Evolutionary conservation across 306 rosid species (phyloP), one percentile per base, ranked within the genome.

Genomic region (Castanea mollissima): DNA sequence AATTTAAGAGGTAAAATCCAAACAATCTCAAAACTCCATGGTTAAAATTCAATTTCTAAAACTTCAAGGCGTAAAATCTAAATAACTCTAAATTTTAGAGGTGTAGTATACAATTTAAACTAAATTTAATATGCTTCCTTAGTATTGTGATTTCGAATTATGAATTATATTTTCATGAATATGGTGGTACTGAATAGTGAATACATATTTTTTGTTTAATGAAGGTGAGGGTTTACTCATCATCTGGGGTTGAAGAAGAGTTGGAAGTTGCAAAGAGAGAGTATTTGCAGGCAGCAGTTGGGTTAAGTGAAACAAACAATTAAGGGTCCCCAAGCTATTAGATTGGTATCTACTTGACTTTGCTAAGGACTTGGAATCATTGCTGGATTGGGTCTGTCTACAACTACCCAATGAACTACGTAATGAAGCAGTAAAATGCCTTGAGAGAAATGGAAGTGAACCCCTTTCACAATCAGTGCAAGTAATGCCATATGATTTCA

Each of bases 271-370:
- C 94, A 23, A 89, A 94, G 83, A 90, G 85, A 78, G 98, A 92
- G 29, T 94, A 94, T 78, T 82, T 92, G 79, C 84, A 89, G 60
- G 98, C 96, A 78, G 82, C 92, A 23, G 87, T 92, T 74, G 97
- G 97, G 19, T 81, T 94, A 72, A 82, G 96, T 60, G 85, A 79
- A 79, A 77, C 85, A 55, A 92, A 89, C 75, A 90, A 79, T 44
- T 94, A 63, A 82, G 84, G 56, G 80, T 92, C 75, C 98, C 98
- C 14, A 94, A 90, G 80, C 84, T 93, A 12, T 59, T 95, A 84
- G 98, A 95, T 71, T 92, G 99, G 99, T 95, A 95, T 79, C 85
- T 87, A 21, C 93, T 89, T 75, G 98, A 93, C 88, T 93, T 92
- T 82, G 96, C 96, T 20, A 92, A 94, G 91, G 98, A 94, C 82